A percentile compares a stretch with the other conserved stretches of the same genome.
Evolutionary conservation across 441 rosid species (phyloP).

Genomic region (Erodium moschatum): DNA sequence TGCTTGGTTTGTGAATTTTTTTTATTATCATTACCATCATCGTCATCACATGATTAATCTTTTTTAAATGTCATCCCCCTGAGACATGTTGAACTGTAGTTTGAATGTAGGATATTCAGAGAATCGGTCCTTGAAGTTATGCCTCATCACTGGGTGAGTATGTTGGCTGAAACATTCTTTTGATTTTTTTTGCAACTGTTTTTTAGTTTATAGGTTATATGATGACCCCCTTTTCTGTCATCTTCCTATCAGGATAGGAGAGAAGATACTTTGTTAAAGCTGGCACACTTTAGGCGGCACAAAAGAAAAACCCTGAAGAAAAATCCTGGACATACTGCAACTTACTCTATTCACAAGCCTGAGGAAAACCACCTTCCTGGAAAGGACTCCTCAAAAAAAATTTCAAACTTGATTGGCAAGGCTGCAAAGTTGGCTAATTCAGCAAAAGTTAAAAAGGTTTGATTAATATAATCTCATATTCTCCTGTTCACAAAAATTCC

Average conservation of each 20-base stretch:
- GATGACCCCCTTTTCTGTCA: slow-evolving; percentile 15
- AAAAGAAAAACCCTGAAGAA: slow-evolving; percentile 76
- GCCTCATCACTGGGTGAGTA: slow-evolving; percentile 96
- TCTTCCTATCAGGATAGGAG: slow-evolving; percentile 73
- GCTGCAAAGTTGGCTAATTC: slow-evolving; percentile 82
- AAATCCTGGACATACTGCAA: slow-evolving; percentile 54
- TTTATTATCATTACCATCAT: too few species aligned
- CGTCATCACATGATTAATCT: slow-evolving; percentile 10
- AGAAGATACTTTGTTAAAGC: slow-evolving; percentile 80
- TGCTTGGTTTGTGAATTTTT: too few species aligned
- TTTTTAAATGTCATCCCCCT: slow-evolving; percentile 25
- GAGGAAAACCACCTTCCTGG: slow-evolving; percentile 92
- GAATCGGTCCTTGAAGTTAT: slow-evolving; percentile 86
- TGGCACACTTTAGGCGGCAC: slow-evolving; percentile 81
- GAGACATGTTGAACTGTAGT: slow-evolving; percentile 40
- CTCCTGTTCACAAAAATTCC: not conserved
- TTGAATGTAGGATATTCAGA: slow-evolving; percentile 95
- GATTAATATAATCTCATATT: not conserved
- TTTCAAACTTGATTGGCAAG: slow-evolving; percentile 75
- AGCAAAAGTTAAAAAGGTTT: slow-evolving; percentile 82
- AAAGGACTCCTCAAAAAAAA: slow-evolving; percentile 78
- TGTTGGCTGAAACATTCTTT: slow-evolving; percentile 3
- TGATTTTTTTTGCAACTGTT: not conserved
- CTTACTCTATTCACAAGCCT: slow-evolving; percentile 82
- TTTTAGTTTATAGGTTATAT: slow-evolving; percentile 10